phyloP scores from a whole-genome alignment of 2,329 filamentous ascomycete genomes.

The Tolypocladium tundrense region DNA sequence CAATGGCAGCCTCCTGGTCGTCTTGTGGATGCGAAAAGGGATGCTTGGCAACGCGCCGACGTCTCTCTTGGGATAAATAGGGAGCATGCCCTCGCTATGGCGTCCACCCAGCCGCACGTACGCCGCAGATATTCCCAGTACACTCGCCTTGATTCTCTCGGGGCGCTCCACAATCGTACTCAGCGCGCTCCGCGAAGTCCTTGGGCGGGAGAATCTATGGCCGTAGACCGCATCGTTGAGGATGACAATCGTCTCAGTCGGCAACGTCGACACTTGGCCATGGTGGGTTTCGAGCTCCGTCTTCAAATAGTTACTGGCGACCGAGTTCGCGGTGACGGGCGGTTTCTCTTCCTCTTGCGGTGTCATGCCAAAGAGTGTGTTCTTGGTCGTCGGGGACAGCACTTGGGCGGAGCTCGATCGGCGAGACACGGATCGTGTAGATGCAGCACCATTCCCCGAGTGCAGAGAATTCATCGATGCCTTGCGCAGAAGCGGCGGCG shows the following conservation, averaged over 20 bases:
- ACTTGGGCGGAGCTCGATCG: slow-evolving; percentile 37
- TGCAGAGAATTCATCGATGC: slow-evolving; percentile 47
- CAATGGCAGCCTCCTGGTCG: slow-evolving; percentile 59
- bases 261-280: slow-evolving; percentile 25
- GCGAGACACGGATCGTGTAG: slow-evolving; percentile 30
- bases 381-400: slow-evolving; percentile 31
- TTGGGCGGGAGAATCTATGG: slow-evolving; percentile 78
- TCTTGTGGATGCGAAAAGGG: slow-evolving; percentile 81
- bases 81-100: slow-evolving; percentile 59
- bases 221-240: slow-evolving; percentile 93
- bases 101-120: slow-evolving; percentile 85
- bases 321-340: slow-evolving; percentile 35
- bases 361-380: slow-evolving; percentile 18
- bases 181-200: slow-evolving; percentile 60
- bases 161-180: slow-evolving; percentile 85
- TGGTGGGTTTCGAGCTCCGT: slow-evolving; percentile 59
- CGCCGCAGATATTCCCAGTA: slow-evolving; percentile 73
- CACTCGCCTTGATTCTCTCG: slow-evolving; percentile 75
- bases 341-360: slow-evolving; percentile 24
- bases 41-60: slow-evolving; percentile 44
- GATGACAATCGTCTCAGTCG: slow-evolving; percentile 64
- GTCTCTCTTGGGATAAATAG: slow-evolving; percentile 54
- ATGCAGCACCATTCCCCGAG: slow-evolving; percentile 31
- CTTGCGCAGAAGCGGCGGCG: slow-evolving; percentile 43
- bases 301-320: slow-evolving; percentile 60